phyloP scores from a whole-genome alignment of 148 eudicot genomes.

The Suaeda aralocaspica region DNA sequence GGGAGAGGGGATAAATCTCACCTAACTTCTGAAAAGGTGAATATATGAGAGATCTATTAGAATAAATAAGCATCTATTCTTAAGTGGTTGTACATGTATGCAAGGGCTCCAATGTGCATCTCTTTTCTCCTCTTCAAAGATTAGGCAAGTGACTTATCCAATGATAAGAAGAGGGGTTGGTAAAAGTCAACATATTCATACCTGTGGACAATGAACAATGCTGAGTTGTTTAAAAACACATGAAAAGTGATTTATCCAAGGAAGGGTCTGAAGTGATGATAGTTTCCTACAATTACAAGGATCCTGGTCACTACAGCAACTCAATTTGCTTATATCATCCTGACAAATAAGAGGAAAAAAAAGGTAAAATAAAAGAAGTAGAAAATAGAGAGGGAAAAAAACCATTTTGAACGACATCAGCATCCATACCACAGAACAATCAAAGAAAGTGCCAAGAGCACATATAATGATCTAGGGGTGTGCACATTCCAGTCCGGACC shows the following conservation, averaged over 20 bases:
- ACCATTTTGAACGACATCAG: too few species aligned
- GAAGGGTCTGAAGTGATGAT: constrained; percentile 46
- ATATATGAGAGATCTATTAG: not conserved
- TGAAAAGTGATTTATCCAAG: constrained; percentile 79
- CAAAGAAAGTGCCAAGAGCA: too few species aligned
- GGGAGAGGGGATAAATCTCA: too few species aligned
- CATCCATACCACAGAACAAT: too few species aligned
- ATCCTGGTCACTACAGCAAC: constrained; percentile 53
- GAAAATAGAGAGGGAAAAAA: too few species aligned
- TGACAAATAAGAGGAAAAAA: constrained; percentile 25
- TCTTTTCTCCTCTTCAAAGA: not conserved
- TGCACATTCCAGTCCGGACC: too few species aligned
- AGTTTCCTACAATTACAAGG: constrained; percentile 68
- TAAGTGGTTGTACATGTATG: not conserved
- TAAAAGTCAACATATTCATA: constrained; percentile 24
- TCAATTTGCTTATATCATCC: constrained; percentile 53
- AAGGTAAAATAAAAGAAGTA: not conserved
- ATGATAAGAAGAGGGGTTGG: too few species aligned
- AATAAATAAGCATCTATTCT: not conserved
- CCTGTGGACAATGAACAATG: constrained; percentile 73
- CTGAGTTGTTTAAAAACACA: constrained; percentile 64
- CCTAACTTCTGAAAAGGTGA: not conserved
- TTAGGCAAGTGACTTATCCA: too few species aligned
- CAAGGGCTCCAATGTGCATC: not conserved
- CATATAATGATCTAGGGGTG: too few species aligned